Base-by-base conservation (phyloP, 1,139 yeast species). In the Debaryomyces robertsiae region DNA sequence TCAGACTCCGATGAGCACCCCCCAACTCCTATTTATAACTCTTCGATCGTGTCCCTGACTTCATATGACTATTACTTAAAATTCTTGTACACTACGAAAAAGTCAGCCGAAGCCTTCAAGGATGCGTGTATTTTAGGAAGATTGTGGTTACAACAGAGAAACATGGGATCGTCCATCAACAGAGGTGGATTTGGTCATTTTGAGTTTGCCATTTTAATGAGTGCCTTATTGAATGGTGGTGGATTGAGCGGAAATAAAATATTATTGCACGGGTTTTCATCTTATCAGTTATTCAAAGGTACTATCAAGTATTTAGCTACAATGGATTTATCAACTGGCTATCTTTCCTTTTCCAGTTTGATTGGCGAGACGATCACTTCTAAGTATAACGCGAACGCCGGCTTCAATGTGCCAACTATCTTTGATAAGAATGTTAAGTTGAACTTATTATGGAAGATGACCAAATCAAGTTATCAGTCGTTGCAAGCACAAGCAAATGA, bases 231-330 rank as follows among this genome's bases (percentile, higher is more conserved):
- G 31, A 81, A 83, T 49, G 96, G 97, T 51, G 96, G 96, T 52
- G 94, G 95, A 39, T 61, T 70, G 9, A 76, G 74, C 49, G 91
- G 94, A 15, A 84, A 84, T 54, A 84, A 82, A 54, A 82, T 89
- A 24, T 69, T 93, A 43, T 63, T 90, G 34, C 84, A 83, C 52
- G 98, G 98, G 1, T 91, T 86, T 60, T 88, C 96, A 3, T 84
- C 95, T 22, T 93, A 90, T 59, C 98, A 93, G 64, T 67, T 93
- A 42, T 93, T 93, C 69, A 90, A 88, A 60, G 96, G 95, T 56
- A 81, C 89, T 2, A 73, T 93, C 39, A 82, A 82, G 53, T 91
- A 84, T 54, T 60, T 93, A 46, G 94, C 97, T 1, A 78, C 88
- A 3, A 81, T 82, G 70, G 93, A 87, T 55, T 64, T 91, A 41